These are phyloP conservation scores for Russula foetens DNA, from an alignment of 768 basidiomycete species.

Conservation along the genomic window DNA sequence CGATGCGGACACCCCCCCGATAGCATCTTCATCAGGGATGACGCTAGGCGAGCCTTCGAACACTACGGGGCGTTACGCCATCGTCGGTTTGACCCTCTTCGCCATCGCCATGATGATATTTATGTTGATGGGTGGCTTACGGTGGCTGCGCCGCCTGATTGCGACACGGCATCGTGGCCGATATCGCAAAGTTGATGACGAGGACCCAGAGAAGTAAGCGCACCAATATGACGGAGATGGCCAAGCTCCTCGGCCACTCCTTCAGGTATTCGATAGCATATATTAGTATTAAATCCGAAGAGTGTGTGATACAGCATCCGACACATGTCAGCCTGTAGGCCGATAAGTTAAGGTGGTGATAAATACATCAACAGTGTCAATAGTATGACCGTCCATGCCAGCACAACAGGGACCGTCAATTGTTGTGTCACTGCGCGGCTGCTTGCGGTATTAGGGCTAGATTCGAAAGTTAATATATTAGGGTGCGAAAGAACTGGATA, in stretches of 20 bases:
- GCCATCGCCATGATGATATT: slow-evolving; percentile 10
- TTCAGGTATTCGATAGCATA: neutral
- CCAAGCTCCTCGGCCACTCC: neutral
- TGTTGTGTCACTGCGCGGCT: slow-evolving; percentile 1
- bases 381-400: neutral
- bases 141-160: slow-evolving; percentile 10
- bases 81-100: slow-evolving; percentile 28
- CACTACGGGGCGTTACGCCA: slow-evolving; percentile 23
- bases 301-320: neutral
- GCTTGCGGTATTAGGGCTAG: slow-evolving; percentile 28
- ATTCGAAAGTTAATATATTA: slow-evolving; percentile 1
- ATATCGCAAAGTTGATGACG: slow-evolving; percentile 10
- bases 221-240: neutral
- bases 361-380: neutral
- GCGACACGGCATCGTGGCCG: slow-evolving; percentile 7
- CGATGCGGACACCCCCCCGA: neutral
- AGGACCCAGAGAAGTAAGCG: slow-evolving; percentile 14
- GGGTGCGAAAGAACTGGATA: neutral
- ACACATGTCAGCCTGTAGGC: neutral
- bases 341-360: neutral
- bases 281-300: neutral
- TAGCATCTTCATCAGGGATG: neutral
- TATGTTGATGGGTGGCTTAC: slow-evolving; percentile 13
- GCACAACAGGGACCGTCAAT: neutral
- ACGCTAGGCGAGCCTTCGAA: slow-evolving; percentile 15